Evolutionary conservation across 768 basidiomycete species (phyloP).

Genomic region (Panellus pusillus): DNA sequence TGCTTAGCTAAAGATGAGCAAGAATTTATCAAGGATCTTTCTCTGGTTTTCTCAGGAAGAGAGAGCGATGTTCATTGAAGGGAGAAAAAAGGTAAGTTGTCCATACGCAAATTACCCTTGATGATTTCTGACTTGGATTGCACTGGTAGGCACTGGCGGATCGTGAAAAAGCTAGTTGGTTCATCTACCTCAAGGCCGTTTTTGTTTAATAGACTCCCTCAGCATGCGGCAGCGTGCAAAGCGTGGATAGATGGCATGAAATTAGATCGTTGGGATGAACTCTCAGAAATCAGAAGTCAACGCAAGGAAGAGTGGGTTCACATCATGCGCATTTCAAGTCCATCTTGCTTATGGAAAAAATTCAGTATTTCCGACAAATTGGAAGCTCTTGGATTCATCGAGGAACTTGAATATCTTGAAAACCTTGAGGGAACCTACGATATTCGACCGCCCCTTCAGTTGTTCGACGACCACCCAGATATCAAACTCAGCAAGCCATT

Average conservation of each 20-base stretch:
- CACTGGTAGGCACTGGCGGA: conserved; percentile 2
- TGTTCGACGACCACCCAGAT: conserved; percentile 20
- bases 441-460: not conserved
- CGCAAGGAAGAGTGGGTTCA: conserved; percentile 16
- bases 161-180: conserved; percentile 12
- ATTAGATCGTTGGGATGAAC: conserved; percentile 11
- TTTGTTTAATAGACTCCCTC: conserved; percentile 1
- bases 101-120: no score
- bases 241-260: conserved; percentile 14
- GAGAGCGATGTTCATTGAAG: conserved; percentile 17
- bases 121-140: no score
- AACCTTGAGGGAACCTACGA: not conserved
- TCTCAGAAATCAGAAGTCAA: conserved; percentile 11
- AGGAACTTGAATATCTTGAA: conserved; percentile 8
- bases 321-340: not conserved
- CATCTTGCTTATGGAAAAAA: not conserved
- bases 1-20: conserved; percentile 23
- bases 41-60: conserved; percentile 3
- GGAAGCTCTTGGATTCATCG: conserved; percentile 17
- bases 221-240: conserved; percentile 12
- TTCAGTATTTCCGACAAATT: conserved; percentile 19
- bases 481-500: conserved; percentile 20
- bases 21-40: conserved; percentile 22
- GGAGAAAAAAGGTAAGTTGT: not conserved
- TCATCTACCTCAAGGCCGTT: not conserved